Base-by-base conservation (phyloP, 805 yeast genomes). In the Wickerhamomyces xylosicus region DNA sequence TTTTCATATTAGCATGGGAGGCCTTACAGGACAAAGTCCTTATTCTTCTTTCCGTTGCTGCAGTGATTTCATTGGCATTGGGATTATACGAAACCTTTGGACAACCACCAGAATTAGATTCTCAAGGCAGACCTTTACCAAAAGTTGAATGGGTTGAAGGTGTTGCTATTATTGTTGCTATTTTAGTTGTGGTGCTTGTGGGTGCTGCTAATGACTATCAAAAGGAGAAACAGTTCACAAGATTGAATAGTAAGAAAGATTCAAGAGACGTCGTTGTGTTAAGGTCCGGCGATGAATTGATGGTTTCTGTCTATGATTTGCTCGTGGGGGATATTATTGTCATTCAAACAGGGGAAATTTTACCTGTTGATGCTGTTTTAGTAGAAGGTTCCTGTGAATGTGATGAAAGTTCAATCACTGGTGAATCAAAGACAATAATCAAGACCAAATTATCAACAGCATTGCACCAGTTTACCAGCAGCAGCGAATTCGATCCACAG, bases 111-210 rank as follows among this genome's bases (percentile, higher is more conserved):
- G 77, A 75, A 53, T 73, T 72, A 50, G 96, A 90, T 57, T 77
- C 72, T 5, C 85, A 85, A 46, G 95, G 95, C 20, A 68, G 75
- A 18, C 67, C 75, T 17, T 58, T 77, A 40, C 96, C 97, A 15
- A 74, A 78, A 51, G 94, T 92, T 25, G 95, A 90, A 52, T 92
- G 97, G 97, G 95, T 94, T 36, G 99, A 92, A 66, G 99, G 99
- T 49, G 95, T 89, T 31, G 99, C 98, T 32, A 92, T 92, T 55
- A 74, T 92, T 49, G 82, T 82, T 4, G 99, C 99, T 17, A 84
- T 92, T 19, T 52, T 76, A 4, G 90, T 92, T 43, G 97, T 92
- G 27, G 95, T 90, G 4, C 47, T 85, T 3, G 98, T 94, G 13
- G 95, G 97, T 37, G 92, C 96, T 2, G 81, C 75, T n/a, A 92